These are phyloP conservation scores for Nakazawaea ambrosiae DNA, from an alignment of 805 yeast species.

Conservation along the genomic window DNA sequence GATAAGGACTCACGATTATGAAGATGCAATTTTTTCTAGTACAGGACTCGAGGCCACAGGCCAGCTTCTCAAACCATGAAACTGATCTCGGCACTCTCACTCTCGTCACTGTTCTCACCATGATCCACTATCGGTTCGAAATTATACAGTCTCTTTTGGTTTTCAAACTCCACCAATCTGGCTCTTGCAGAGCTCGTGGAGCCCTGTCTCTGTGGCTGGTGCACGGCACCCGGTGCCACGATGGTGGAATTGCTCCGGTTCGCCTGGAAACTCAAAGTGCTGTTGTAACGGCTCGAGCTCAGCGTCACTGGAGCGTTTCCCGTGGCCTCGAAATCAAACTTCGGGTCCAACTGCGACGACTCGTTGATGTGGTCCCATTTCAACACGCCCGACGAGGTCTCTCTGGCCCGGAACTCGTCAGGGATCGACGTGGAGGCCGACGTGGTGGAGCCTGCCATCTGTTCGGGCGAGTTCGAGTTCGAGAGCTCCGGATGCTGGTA, in stretches of 20 bases:
- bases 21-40: too few species aligned
- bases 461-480: constrained; percentile 6
- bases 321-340: background rate
- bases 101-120: constrained; percentile 22
- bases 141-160: constrained; percentile 24
- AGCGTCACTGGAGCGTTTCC: background rate
- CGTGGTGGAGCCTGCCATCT: background rate
- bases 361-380: constrained; percentile 18
- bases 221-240: background rate
- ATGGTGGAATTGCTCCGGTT: constrained; percentile 8
- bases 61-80: constrained; percentile 8
- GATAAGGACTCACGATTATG: too few species aligned
- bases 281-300: constrained; percentile 4
- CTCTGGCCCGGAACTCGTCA: constrained; percentile 24
- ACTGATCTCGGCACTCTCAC: constrained; percentile 23
- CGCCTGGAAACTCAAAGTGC: constrained; percentile 2
- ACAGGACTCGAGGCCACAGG: too few species aligned
- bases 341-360: too few species aligned
- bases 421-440: constrained; percentile 8
- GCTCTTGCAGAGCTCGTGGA: constrained; percentile 17
- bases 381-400: constrained; percentile 23
- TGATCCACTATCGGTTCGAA: constrained; percentile 18
- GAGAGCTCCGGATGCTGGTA: constrained; percentile 2
- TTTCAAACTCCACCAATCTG: constrained; percentile 27
- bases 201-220: constrained; percentile 7